Percentiles rank a stretch among this genome's conserved stretches.
phyloP scores from a whole-genome alignment of 139 green algal species.

The Chlamydomonas applanata region DNA sequence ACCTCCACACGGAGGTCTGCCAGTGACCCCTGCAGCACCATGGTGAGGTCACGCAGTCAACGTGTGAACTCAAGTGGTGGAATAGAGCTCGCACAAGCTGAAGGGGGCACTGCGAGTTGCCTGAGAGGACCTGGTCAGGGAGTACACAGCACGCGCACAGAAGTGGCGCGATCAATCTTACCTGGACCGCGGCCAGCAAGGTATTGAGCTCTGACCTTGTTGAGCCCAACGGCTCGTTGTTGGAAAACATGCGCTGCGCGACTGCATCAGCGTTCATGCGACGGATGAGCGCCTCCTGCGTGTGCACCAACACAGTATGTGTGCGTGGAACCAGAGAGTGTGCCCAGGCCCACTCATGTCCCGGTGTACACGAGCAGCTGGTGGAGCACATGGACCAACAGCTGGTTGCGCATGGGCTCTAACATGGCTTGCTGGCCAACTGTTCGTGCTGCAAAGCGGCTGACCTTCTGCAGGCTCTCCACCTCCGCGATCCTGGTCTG shows the following conservation, averaged over 20 bases:
- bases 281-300: not conserved
- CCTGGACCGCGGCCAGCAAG: constrained; percentile 31
- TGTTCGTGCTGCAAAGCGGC: too few relatives aligned
- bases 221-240: not conserved
- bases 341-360: too few relatives aligned
- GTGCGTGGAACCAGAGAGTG: too few relatives aligned
- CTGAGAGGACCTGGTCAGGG: not conserved
- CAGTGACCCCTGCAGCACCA: constrained; percentile 9
- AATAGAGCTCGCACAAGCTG: too few relatives aligned
- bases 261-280: not conserved
- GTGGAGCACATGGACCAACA: not conserved
- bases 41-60: not conserved
- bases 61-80: not conserved
- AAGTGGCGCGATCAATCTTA: not conserved
- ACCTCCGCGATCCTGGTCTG: too few relatives aligned
- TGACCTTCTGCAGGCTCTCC: too few relatives aligned
- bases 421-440: not conserved
- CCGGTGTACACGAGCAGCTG: too few relatives aligned
- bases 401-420: not conserved
- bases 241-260: not conserved
- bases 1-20: constrained; percentile 34
- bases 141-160: not conserved
- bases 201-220: constrained; percentile 24
- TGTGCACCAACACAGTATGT: constrained; percentile 1
- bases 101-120: too few relatives aligned